Evolutionary conservation across 257 asterid species (phyloP), one percentile per base, ranked within the genome.

Genomic region (Solanum etuberosum): DNA sequence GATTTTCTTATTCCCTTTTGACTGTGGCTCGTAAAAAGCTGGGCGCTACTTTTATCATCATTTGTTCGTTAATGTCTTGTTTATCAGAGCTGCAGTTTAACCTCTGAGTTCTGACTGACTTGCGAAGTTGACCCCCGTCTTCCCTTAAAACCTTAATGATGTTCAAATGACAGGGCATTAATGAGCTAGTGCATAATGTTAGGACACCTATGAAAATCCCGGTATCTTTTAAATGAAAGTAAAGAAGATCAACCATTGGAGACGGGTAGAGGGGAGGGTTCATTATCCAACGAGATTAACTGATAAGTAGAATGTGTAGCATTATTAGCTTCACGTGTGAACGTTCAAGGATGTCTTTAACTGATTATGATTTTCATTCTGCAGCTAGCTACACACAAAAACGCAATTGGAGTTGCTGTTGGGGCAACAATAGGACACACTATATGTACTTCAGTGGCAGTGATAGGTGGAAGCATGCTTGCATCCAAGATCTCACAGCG

Each of bases 401-500:
- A 95, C 88, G 99, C 99, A 18, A 80, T 95, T 18, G 99, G 99
- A 84, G 99, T 97, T 59, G 98, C 99, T 3, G 42, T 92, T 29
- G 99, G 99, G 77, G 99, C 99, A 21, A 85, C 87, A 18, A 72
- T 97, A 27, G 99, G 99, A 77, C 99, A 97, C 93, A 93, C 96
- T 8, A 88, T 97, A 63, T 97, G 99, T 78, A 97, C 99, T 51
- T 95, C 99, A 4, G 29, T 97, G 88, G 99, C 99, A 9, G 99
- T 97, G 85, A 43, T 97, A 5, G 99, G 99, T 31, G 99, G 99
- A 92, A 97, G 99, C 92, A 95, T 97, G 93, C 90, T 97, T 87
- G 99, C 99, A 51, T 94, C 99, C 14, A 97, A 91, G 93, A 97
- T 97, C 88, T 97, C 99, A 3, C 99, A 97, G 90, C 95, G 99